These are phyloP conservation scores for Tilletia walkeri DNA, from an alignment of 1,284 basidiomycete genomes.

Conservation along the genomic window DNA sequence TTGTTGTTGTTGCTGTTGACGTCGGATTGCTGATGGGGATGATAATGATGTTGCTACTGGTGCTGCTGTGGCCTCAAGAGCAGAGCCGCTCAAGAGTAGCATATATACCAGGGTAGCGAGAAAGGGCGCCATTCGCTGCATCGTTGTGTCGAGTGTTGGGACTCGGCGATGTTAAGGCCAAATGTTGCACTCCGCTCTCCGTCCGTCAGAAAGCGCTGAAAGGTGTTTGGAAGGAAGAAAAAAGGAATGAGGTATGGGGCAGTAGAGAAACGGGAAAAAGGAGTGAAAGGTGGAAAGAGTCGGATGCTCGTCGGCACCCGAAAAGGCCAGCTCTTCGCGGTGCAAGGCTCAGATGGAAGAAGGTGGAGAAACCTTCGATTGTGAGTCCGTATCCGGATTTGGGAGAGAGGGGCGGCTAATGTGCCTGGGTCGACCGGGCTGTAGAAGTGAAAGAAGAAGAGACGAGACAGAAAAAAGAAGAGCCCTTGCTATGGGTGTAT, in stretches of 20 bases:
- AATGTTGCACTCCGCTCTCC: no score
- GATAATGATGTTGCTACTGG: not conserved
- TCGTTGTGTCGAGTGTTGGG: no score
- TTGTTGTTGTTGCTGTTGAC: no score
- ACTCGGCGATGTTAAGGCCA: no score
- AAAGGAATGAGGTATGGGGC: not conserved
- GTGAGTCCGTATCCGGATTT: no score
- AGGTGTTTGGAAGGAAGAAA: not conserved
- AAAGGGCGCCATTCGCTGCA: no score
- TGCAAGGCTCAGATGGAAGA: no score
- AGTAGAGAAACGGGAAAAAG: not conserved
- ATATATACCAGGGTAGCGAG: not conserved
- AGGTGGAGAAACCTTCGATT: no score
- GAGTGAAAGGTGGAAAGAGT: not conserved
- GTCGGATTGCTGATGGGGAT: no score
- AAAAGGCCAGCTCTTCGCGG: no score
- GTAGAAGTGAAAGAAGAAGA: conserved; percentile 6
- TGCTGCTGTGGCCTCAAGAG: conserved; percentile 4
- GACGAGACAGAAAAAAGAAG: not conserved
- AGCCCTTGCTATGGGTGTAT: not conserved
- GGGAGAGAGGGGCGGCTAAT: no score
- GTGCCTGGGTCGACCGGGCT: conserved; percentile 16
- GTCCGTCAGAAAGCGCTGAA: no score
- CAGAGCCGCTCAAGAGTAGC: not conserved
- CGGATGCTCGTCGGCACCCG: not conserved